Evolutionary conservation across 2,329 filamentous ascomycete genomes (phyloP), one percentile per base, ranked within the genome.

Genomic region (Nemania diffusa): DNA sequence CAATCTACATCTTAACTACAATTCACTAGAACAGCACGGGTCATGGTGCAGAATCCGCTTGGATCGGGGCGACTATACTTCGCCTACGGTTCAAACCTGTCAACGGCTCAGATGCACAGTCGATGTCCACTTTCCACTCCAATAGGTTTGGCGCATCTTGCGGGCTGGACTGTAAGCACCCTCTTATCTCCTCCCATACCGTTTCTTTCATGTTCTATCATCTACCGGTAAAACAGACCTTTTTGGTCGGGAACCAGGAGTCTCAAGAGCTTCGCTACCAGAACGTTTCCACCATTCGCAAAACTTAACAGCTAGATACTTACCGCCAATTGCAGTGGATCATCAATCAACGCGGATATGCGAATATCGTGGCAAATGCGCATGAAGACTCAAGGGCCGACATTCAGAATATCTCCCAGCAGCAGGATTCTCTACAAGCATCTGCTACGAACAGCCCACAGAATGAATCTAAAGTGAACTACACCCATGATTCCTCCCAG

Each of bases 41-140:
- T 11, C 22, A 50, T 50, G 46, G 9, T 22, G 22, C 22, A 26
- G 13, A 50, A 26, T 15, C 27, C 22, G 22, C 24, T 24, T 15
- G 42, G 22, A 24, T 46, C 42, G 24, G 56, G 77, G 5, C 34
- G 11, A 15, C 48, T 88, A 70, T 92, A 92, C 81, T 92, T 92
- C 75, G 91, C 87, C 73, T 92, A 91, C 78, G 91, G 90, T 69
- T 89, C 86, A 76, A 92, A 92, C 77, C 84, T 92, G 65, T 91
- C 88, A 76, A 84, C 84, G 0, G 78, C 83, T 29, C 90, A 92
- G 78, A 92, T 93, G 91, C 72, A 72, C 3, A 71, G 76, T 52
- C 88, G 90, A 59, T 92, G 91, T 74, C 89, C 88, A 61, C 77
- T 75, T 15, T 87, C 87, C 1, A 79, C 76, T 13, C 86, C 87